Evolutionary conservation across 306 rosid species (phyloP), one percentile per base, ranked within the genome.

Genomic region (Ochetophila trinervis): DNA sequence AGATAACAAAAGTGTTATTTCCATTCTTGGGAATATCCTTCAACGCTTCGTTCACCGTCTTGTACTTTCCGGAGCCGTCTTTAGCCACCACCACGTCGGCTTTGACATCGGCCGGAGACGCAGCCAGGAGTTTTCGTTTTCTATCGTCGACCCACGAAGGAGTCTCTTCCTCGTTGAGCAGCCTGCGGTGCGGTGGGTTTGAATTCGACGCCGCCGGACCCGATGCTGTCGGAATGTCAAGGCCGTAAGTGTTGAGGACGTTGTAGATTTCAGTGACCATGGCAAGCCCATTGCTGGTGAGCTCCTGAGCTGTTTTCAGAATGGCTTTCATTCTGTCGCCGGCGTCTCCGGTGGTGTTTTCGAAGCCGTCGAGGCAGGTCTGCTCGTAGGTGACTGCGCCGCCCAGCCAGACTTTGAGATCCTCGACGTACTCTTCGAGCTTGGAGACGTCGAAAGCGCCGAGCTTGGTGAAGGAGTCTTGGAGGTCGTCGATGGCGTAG

Each of bases 351-450:
- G 72, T 75, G 0, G 86, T 66, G 71, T 85, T 77, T 24, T 77
- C 74, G 30, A 92, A 92, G 0, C 89, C 96, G 5, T 82, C 88
- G 55, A 89, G 53, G 60, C 96, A 92, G 0, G 95, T 85, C 1
- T 77, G 80, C 36, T 85, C 86, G 68, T 82, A 86, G 0, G 92
- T 76, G 4, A 92, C 54, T 0, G 92, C 69, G 0, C 70, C 95
- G 1, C 84, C 72, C 5, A 92, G 56, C 98, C 96, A 92, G 12
- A 84, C 70, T 53, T 85, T 81, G 6, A 92, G 82, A 56, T 87
- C 89, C 21, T 71, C 84, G 0, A 73, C 60, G 54, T 69, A 83
- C 4, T 77, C 80, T 17, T 58, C 47, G 0, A 92, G 0, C 62
- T 80, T 82, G 34, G 0, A 6, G 0, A 71, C 0, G 0, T 89